These are phyloP conservation scores for Lipomyces orientalis DNA, from an alignment of 805 yeast species.

Conservation along the genomic window DNA sequence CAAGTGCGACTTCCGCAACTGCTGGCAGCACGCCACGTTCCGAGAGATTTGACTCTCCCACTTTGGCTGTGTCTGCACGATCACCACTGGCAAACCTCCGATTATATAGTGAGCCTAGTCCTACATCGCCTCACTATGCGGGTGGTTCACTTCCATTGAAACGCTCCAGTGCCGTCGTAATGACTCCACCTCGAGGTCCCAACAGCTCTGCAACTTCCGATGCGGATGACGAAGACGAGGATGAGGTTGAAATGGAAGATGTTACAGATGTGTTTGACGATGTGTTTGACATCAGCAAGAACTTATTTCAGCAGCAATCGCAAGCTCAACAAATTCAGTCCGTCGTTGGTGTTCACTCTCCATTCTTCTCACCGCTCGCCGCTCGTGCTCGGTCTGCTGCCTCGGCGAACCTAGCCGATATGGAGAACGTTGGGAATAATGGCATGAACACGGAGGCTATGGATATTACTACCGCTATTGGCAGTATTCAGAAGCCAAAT, in stretches of 20 bases:
- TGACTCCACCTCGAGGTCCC: constrained; percentile 1
- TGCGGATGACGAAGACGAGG: constrained; percentile 25
- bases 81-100: constrained; percentile 1
- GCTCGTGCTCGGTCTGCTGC: constrained; percentile 6
- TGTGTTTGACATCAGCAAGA: constrained; percentile 11
- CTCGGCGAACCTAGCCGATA: neutral
- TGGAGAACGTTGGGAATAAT: constrained; percentile 19
- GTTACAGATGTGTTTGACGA: constrained; percentile 39
- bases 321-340: neutral
- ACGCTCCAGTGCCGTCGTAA: neutral
- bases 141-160: neutral
- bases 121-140: neutral
- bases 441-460: constrained; percentile 29
- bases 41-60: neutral
- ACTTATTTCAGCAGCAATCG: neutral
- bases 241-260: constrained; percentile 39
- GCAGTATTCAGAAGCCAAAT: constrained; percentile 11
- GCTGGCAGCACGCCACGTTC: neutral
- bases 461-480: constrained; percentile 34
- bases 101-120: neutral
- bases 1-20: neutral
- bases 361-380: constrained; percentile 17
- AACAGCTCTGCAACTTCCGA: neutral
- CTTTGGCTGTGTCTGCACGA: neutral
- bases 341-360: neutral